Evolutionary conservation across 225 moss, liverwort and hornwort species (phyloP), one percentile per base, ranked within the genome.

Genomic region (Bryum argenteum): DNA sequence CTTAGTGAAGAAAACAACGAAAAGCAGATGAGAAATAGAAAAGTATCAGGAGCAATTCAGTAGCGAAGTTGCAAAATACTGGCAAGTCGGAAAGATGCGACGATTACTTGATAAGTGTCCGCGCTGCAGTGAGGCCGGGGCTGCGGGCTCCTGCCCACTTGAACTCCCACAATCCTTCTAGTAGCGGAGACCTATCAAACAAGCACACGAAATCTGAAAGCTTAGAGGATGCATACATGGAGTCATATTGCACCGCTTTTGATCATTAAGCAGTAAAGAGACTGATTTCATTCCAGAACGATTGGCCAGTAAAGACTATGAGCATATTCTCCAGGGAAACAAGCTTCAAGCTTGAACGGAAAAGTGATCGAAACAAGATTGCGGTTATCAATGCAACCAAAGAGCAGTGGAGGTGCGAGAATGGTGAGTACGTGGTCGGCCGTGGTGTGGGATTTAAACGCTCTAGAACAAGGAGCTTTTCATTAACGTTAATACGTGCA

Each of bases 101-200:
- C n/a, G 11, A 64, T 71, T 87, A 89, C 90, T 81, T 83, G 58
- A 90, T 73, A 21, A 91, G 74, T 52, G 85, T 75, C 75, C 78
- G 78, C 54, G 91, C 87, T 38, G 91, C 91, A 44, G 63, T 65
- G 33, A 83, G 65, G 60, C 89, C 96, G 53, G 93, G 96, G 78
- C 90, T 91, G 48, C 72, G 79, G 23, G 91, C 86, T 74, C 76
- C 86, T 39, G 93, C 93, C 88, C 89, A 96, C 76, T 91, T 86
- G 50, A 93, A 91, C 54, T 89, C 77, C 93, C 93, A 93, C 67
- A 90, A 69, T 26, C 95, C 95, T 63, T 91, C 93, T 39, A 96
- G 71, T 47, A 87, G 70, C 10, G 93, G 91, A 54, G 96, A 96
- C 70, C 91, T 94, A 85, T 54, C 76, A 60, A 70, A 76, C 45